These are phyloP conservation scores for Pelargonium cotyledonis DNA, from an alignment of 441 rosid genomes.

Conservation along the genomic window DNA sequence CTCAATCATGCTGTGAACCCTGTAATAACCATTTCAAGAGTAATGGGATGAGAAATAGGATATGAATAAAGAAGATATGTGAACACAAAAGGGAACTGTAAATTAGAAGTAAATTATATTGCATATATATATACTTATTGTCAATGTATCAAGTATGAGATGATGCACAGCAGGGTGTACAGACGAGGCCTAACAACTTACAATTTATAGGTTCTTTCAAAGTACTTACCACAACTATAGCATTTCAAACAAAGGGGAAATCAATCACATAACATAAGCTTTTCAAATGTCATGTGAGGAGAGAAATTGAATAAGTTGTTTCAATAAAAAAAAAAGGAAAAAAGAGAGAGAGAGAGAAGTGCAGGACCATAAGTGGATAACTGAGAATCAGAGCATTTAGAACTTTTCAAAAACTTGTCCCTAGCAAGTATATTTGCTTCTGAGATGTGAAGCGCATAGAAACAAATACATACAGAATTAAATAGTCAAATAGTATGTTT, in stretches of 20 bases:
- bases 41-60: not conserved
- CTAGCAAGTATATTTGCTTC: no score
- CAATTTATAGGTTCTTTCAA: not conserved
- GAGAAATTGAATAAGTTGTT: not conserved
- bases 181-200: no score
- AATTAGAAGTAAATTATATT: no score
- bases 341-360: not conserved
- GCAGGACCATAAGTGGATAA: not conserved
- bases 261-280: not conserved
- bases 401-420: not conserved
- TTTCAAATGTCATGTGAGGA: not conserved
- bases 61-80: not conserved
- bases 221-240: not conserved
- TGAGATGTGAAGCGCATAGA: not conserved
- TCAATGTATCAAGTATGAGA: no score
- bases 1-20: conserved; percentile 95
- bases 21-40: conserved; percentile 23
- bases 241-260: not conserved
- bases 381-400: not conserved
- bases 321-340: no score
- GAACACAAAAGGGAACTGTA: not conserved
- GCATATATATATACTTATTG: no score
- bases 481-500: not conserved
- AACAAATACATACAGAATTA: not conserved
- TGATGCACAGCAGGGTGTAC: no score